phyloP scores from a whole-genome alignment of 768 basidiomycete species.

The Termitomyces sp. region DNA sequence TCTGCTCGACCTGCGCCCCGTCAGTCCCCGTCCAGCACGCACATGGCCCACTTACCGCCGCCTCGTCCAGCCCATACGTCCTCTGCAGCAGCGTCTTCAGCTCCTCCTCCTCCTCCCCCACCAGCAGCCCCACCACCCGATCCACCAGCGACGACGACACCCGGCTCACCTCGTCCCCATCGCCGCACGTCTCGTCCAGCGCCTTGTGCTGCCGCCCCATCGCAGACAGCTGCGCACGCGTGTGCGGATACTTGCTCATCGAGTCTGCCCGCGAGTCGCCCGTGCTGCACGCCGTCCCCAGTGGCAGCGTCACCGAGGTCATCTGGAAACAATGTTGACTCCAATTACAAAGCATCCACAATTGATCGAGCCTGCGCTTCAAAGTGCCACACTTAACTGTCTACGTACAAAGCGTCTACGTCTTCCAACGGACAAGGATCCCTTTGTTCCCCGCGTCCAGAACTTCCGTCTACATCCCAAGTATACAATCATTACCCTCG shows the following conservation, averaged over 20 bases:
- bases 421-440: no score
- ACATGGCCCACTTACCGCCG: constrained; percentile 47
- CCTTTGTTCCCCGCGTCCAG: no score
- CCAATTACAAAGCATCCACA: constrained; percentile 8
- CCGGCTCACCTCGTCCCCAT: constrained; percentile 45
- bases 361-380: no score
- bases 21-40: constrained; percentile 16
- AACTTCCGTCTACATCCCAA: no score
- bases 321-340: constrained; percentile 9
- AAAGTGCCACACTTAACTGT: no score
- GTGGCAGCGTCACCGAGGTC: constrained; percentile 11
- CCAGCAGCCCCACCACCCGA: constrained; percentile 67
- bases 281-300: constrained; percentile 6
- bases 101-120: constrained; percentile 83
- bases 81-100: constrained; percentile 74
- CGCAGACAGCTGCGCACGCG: constrained; percentile 73
- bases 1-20: constrained; percentile 68
- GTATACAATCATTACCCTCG: no score
- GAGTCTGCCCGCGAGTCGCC: constrained; percentile 5
- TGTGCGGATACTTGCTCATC: constrained; percentile 70
- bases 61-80: constrained; percentile 66
- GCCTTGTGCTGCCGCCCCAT: constrained; percentile 73
- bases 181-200: constrained; percentile 51
- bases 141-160: constrained; percentile 65
- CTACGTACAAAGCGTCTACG: no score